Base-by-base conservation (phyloP, 2,329 filamentous ascomycete species). In the Lasiodiplodia hormozganensis region DNA sequence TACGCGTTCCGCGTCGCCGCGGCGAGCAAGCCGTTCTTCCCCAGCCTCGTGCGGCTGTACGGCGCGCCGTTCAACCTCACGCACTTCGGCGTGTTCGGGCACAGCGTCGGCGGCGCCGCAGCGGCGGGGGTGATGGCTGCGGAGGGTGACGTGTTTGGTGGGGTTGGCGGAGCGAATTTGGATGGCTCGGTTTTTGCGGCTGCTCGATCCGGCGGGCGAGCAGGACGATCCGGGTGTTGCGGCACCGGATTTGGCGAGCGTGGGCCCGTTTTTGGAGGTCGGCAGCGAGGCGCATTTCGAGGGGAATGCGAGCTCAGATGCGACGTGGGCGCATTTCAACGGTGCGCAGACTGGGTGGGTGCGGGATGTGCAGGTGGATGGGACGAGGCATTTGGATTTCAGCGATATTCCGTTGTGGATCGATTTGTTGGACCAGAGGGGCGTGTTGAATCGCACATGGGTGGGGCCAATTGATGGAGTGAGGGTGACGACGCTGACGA, bases 341-440 rank as follows among this genome's bases (percentile, higher is more conserved):
- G n/a, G 40, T 1, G 72, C 71, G 25, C 72, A 75, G 67, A 69
- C 69, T 7, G 74, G 74, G 12, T 76, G 74, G 74, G 71, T 69
- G 57, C 65, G 72, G 25, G 73, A 70, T 71, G 36, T 75, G 28
- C 72, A 71, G 31, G 68, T 76, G 16, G 71, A 68, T 1, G 72
- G 74, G 5, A 70, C 70, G 1, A 49, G 40, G 21, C 75, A 76
- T 66, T 70, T 72, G 43, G 72, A 75, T 43, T 75, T 70, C 43
- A 70, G 70, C 14, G 75, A 76, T 69, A 51, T 76, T 21, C 67
- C 69, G 23, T 56, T 71, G 14, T 76, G 75, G 74, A 71, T 75
- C 1, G 74, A 76, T 67, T 54, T 76, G 10, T 68, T 72, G 49
- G 72, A 69, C 8, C 51, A 72, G 52, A 69, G 70, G 51, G 72